Conservation (phyloP, 345 rosid species). For the Lepidium sativum region DNA sequence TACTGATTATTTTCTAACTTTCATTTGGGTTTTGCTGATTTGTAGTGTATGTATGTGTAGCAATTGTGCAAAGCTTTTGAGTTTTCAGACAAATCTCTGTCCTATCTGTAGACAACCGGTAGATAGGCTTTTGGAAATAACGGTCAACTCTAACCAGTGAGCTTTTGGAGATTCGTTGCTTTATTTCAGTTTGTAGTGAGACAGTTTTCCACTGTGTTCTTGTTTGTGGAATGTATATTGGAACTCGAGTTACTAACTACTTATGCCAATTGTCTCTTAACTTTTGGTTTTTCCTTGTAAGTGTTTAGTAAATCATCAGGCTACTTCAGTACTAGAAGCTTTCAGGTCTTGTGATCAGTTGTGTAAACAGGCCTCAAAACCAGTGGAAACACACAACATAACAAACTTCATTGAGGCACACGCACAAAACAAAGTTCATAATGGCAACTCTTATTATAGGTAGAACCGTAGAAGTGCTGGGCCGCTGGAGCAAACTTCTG, state of each 20-base stretch:
- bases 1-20: not conserved
- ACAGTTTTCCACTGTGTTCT: not conserved
- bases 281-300: not conserved
- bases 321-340: not conserved
- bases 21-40: not conserved
- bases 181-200: not conserved
- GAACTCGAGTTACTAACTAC: not conserved
- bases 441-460: constrained; percentile 20
- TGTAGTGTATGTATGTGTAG: constrained; percentile 97
- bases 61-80: constrained; percentile 78
- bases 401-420: constrained; percentile 18
- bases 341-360: not conserved
- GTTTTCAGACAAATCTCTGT: constrained; percentile 73
- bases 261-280: not conserved
- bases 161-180: not conserved
- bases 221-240: constrained; percentile 2
- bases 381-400: constrained; percentile 18
- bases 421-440: constrained; percentile 14
- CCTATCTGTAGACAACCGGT: constrained; percentile 90
- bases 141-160: constrained; percentile 28
- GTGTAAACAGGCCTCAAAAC: not conserved
- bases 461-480: constrained; percentile 17
- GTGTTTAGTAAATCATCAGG: not conserved
- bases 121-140: constrained; percentile 77
- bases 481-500: constrained; percentile 22